These are phyloP conservation scores for Penicillium sp. DNA, from an alignment of 2,329 filamentous ascomycete genomes.

Conservation along the genomic window DNA sequence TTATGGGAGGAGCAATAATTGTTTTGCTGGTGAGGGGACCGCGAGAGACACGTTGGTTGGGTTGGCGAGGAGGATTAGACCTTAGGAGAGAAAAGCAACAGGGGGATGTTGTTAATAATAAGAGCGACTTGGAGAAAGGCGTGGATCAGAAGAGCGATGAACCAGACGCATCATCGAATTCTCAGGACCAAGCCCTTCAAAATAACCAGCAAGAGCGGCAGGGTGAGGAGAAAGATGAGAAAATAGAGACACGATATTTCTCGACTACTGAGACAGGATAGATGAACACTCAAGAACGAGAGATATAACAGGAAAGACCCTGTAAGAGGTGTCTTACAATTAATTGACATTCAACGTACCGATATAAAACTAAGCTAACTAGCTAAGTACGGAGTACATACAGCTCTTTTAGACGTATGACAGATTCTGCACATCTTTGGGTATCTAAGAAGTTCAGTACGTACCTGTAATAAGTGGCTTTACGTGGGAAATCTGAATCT, in stretches of 20 bases:
- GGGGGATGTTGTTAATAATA: background rate
- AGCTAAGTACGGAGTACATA: too few species aligned
- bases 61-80: constrained; percentile 57
- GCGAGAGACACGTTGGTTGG: constrained; percentile 56
- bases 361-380: too few species aligned
- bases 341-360: too few species aligned
- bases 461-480: too few species aligned
- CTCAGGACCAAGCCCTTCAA: background rate
- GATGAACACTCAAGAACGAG: background rate
- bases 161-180: background rate
- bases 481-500: too few species aligned
- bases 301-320: too few species aligned
- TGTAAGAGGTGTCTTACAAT: too few species aligned
- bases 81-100: constrained; percentile 28
- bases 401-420: too few species aligned
- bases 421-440: too few species aligned
- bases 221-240: background rate
- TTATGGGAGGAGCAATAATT: constrained; percentile 48
- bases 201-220: background rate
- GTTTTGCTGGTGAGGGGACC: constrained; percentile 51
- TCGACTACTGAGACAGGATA: background rate
- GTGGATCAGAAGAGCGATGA: background rate
- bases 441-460: too few species aligned
- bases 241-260: background rate
- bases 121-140: background rate